Conservation (phyloP, 202 grass and related monocot species). For the Setaria viridis region DNA sequence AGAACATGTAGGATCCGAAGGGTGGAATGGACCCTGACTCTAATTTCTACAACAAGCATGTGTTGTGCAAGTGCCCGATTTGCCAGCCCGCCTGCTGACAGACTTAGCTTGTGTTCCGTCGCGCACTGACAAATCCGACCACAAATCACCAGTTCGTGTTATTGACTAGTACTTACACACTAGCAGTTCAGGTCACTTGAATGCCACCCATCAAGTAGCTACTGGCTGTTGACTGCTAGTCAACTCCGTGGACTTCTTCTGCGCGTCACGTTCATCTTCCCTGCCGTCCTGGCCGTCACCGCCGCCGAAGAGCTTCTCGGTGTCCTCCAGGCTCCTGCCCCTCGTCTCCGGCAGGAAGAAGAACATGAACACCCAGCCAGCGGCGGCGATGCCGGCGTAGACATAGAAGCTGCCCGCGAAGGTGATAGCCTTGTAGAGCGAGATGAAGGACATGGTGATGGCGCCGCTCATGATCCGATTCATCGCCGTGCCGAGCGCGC, state of each 20-base stretch:
- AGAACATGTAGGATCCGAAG: too few relatives aligned
- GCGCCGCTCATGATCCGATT: constrained; percentile 77
- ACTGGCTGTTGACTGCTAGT: constrained; percentile 25
- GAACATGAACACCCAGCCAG: constrained; percentile 81
- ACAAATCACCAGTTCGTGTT: not conserved
- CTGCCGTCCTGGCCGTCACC: not conserved
- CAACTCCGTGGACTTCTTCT: constrained; percentile 44
- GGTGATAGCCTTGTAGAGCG: constrained; percentile 78
- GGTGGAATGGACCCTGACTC: too few relatives aligned
- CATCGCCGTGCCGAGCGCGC: constrained; percentile 73
- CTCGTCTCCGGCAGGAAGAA: constrained; percentile 91
- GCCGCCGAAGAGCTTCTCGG: constrained; percentile 68
- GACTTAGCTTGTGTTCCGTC: not conserved
- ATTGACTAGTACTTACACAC: not conserved
- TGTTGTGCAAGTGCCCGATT: not conserved
- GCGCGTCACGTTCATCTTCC: constrained; percentile 14
- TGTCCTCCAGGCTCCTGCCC: constrained; percentile 77
- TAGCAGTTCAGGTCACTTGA: not conserved
- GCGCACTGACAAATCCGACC: not conserved
- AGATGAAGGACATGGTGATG: constrained; percentile 84
- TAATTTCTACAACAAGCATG: too few relatives aligned
- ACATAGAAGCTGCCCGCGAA: constrained; percentile 79
- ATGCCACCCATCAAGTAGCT: not conserved
- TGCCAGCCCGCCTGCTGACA: not conserved
- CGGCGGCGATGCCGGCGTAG: constrained; percentile 62